These are phyloP conservation scores for Boletus rubroflammeus DNA, from an alignment of 768 basidiomycete genomes.

Conservation along the genomic window DNA sequence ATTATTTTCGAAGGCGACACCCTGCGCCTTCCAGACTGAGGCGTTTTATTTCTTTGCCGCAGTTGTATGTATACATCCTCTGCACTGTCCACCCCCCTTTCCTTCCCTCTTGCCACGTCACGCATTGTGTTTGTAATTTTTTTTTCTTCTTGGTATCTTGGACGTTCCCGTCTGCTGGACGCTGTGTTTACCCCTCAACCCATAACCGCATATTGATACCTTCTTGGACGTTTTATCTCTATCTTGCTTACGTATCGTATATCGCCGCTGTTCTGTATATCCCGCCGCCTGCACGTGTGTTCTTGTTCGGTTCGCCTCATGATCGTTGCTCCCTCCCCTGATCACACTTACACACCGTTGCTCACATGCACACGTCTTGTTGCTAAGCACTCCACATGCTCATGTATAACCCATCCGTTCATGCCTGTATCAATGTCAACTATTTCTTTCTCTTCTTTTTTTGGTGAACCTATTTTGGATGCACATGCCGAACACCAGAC, in stretches of 20 bases:
- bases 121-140: conserved; percentile 12
- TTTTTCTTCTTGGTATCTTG: conserved; percentile 24
- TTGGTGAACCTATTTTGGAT: background rate
- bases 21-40: conserved; percentile 27
- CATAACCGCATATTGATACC: conserved; percentile 14
- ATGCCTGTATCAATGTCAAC: conserved; percentile 22
- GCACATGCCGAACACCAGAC: background rate
- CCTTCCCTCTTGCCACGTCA: background rate
- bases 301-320: conserved; percentile 2
- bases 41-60: background rate
- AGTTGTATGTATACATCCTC: background rate
- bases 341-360: background rate
- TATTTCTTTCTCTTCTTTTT: background rate
- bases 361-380: background rate
- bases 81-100: background rate
- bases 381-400: conserved; percentile 1
- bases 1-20: conserved; percentile 52
- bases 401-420: conserved; percentile 17
- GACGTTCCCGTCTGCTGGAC: conserved; percentile 10
- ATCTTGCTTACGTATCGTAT: conserved; percentile 17
- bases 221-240: conserved; percentile 20
- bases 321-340: background rate
- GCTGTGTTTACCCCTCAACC: background rate
- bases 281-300: background rate
- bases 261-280: conserved; percentile 16